Conservation (phyloP, 2,329 filamentous ascomycete genomes). For the Pseudogymnoascus destructans region DNA sequence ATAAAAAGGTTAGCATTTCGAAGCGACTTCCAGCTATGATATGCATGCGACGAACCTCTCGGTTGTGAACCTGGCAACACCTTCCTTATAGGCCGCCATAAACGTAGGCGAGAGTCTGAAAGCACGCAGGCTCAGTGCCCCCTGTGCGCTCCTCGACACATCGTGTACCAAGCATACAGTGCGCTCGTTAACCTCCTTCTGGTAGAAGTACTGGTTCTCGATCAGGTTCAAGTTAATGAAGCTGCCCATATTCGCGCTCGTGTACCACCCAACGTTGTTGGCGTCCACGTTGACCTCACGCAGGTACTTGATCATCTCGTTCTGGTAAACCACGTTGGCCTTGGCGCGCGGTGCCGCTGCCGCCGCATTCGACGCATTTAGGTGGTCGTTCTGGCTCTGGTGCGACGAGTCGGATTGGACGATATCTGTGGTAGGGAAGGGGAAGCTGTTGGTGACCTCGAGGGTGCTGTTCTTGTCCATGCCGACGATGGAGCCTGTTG, state of each 20-base stretch:
- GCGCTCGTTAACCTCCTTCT: slow-evolving; percentile 77
- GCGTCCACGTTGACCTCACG: slow-evolving; percentile 97
- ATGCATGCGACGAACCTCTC: slow-evolving; percentile 55
- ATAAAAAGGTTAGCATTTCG: neutral
- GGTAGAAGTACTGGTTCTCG: slow-evolving; percentile 96
- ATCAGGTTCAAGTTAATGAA: slow-evolving; percentile 91
- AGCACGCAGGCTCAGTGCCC: slow-evolving; percentile 75
- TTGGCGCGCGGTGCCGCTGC: slow-evolving; percentile 86
- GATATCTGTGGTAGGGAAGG: slow-evolving; percentile 74
- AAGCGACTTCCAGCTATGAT: neutral
- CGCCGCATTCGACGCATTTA: slow-evolving; percentile 56
- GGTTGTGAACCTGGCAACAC: slow-evolving; percentile 70
- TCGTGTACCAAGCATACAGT: slow-evolving; percentile 88
- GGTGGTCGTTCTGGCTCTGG: slow-evolving; percentile 53
- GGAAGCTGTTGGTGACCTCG: slow-evolving; percentile 89
- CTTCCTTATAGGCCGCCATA: slow-evolving; percentile 87
- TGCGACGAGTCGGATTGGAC: slow-evolving; percentile 42
- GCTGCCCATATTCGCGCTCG: slow-evolving; percentile 96
- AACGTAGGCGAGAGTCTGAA: slow-evolving; percentile 83
- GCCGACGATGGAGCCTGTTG: slow-evolving; percentile 82
- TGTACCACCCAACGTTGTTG: slow-evolving; percentile 98
- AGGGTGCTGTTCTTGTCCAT: slow-evolving; percentile 76
- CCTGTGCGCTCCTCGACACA: slow-evolving; percentile 87
- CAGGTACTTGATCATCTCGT: slow-evolving; percentile 92
- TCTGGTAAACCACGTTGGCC: slow-evolving; percentile 76